Evolutionary conservation across 495 filamentous ascomycete genomes (phyloP), one percentile per base, ranked within the genome.

Genomic region (Chaetomium fimeti): DNA sequence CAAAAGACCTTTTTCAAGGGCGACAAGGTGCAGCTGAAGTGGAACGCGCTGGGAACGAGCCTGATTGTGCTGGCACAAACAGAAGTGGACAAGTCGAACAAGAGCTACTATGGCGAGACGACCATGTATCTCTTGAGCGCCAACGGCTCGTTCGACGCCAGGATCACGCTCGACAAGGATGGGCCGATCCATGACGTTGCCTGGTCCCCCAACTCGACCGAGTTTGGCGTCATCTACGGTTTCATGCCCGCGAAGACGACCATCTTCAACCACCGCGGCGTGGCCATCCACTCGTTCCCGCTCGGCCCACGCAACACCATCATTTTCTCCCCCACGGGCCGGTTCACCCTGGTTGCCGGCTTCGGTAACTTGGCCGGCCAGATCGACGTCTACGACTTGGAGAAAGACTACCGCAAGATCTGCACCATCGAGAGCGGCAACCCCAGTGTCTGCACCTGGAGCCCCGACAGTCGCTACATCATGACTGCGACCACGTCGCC

Each of bases 1-100:
- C 92, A 97, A 76, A 98, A 97, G 88, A 97, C 87, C 25, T 98
- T 98, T 78, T 98, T 91, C 84, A 98, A 98, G 81, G 94, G 92
- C 62, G 94, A 98, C 78, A 97, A 97, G 80, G 92, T 98, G 42
- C 91, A 96, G 78, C 80, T 98, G 67, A 97, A 97, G 81, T 98
- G 94, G 94, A 98, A 97, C 76, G 83, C 84, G 47, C 83, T 91
- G 60, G 94, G 94, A 18, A 96, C 91, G 12, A 92, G 85, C 70
- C 76, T 98, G 69, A 91, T 98, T 75, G 93, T 98, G 67, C 86
- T 98, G 72, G 93, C 94, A 66, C 94, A 98, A 81, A 98, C 94
- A 16, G 94, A 98, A 54, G 94, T 98, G 48, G 94, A 98, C 77
- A 94, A 93, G 76, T 91, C 92, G 43, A 94, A 94, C 73, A 97